Conservation (phyloP, 2,329 filamentous ascomycete species). For the Fulvia fulva region DNA sequence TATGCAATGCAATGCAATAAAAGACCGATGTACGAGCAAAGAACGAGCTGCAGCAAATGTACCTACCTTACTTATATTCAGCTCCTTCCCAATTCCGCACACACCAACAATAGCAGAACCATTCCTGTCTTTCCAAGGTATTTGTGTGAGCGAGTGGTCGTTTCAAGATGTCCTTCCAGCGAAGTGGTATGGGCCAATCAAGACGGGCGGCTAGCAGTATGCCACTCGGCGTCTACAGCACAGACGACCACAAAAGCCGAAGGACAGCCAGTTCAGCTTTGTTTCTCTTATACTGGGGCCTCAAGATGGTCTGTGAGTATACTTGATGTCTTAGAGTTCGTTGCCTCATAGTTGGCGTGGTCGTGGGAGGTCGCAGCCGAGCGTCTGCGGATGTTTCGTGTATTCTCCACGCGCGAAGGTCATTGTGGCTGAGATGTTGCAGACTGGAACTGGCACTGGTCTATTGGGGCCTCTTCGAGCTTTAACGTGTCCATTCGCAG, state of each 20-base stretch:
- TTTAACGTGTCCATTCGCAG: background rate
- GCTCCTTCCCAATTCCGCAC: background rate
- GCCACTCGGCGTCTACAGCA: constrained; percentile 24
- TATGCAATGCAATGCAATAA: constrained; percentile 4
- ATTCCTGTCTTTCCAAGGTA: constrained; percentile 16
- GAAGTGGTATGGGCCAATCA: constrained; percentile 19
- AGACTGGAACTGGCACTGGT: background rate
- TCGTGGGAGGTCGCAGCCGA: constrained; percentile 8
- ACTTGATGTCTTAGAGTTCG: background rate
- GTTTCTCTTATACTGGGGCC: background rate
- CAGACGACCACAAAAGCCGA: constrained; percentile 11
- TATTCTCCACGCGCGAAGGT: constrained; percentile 10
- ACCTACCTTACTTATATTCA: constrained; percentile 11
- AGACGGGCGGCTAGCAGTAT: constrained; percentile 19
- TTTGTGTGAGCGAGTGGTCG: constrained; percentile 11
- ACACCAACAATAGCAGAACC: constrained; percentile 5
- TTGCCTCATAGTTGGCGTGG: background rate
- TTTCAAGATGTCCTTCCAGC: constrained; percentile 16
- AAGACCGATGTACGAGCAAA: background rate
- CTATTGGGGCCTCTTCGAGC: background rate
- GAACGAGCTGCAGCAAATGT: background rate
- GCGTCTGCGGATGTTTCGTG: constrained; percentile 25
- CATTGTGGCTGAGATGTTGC: constrained; percentile 9
- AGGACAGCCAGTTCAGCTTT: background rate
- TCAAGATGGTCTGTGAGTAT: background rate